Percentiles rank a stretch among this genome's conserved stretches.
These are phyloP conservation scores for Ogataea ramenticola DNA, from an alignment of 805 yeast species.

Conservation along the genomic window DNA sequence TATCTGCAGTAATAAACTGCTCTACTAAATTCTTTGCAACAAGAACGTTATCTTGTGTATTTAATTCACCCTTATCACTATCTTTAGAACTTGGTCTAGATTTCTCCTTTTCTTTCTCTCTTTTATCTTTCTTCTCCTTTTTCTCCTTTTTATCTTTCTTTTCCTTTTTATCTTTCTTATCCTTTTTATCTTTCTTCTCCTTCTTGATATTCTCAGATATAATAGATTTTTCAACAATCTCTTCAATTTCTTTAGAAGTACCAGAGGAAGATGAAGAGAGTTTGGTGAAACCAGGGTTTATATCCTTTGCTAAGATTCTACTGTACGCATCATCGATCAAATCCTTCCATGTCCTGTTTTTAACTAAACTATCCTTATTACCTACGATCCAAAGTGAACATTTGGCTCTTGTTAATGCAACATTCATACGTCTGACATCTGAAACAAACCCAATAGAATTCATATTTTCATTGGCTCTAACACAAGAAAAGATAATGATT, in stretches of 20 bases:
- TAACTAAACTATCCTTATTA: conserved; percentile 53
- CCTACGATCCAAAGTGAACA: conserved; percentile 92
- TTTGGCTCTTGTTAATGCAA: conserved; percentile 90
- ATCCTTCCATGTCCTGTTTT: conserved; percentile 67
- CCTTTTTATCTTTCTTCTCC: not conserved
- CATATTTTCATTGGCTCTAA: conserved; percentile 67
- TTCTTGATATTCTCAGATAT: not conserved
- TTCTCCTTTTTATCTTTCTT: not conserved
- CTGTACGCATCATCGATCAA: conserved; percentile 58
- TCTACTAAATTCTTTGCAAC: too few species aligned
- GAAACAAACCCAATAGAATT: conserved; percentile 79
- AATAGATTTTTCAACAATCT: not conserved
- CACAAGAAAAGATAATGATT: conserved; percentile 90
- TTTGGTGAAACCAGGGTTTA: too few species aligned
- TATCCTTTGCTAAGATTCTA: conserved; percentile 26
- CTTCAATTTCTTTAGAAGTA: not conserved
- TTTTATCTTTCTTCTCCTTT: not conserved
- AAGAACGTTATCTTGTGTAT: too few species aligned
- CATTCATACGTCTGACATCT: conserved; percentile 94
- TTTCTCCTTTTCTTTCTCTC: too few species aligned
- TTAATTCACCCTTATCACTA: too few species aligned
- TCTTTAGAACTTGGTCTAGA: not conserved
- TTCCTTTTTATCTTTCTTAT: not conserved
- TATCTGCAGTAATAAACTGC: too few species aligned
- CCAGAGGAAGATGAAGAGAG: not conserved